These are phyloP conservation scores for Hura crepitans DNA, from an alignment of 441 rosid species.

Conservation along the genomic window DNA sequence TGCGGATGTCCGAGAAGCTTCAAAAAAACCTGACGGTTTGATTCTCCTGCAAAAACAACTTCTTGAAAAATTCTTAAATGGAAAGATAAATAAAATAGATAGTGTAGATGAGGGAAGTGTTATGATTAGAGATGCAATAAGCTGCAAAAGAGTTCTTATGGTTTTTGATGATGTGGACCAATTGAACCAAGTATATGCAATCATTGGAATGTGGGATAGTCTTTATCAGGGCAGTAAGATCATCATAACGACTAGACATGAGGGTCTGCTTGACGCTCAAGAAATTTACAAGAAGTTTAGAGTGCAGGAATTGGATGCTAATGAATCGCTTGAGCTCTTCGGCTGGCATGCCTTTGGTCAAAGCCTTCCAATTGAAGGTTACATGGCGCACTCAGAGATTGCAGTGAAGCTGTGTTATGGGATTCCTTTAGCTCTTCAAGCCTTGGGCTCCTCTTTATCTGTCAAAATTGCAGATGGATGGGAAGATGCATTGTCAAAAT, in stretches of 20 bases:
- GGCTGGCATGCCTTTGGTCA: slow-evolving; percentile 24
- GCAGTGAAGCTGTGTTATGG: slow-evolving; percentile 18
- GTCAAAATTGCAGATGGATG: slow-evolving; percentile 24
- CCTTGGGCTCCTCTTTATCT: slow-evolving; percentile 24
- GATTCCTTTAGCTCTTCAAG: slow-evolving; percentile 29
- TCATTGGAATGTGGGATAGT: slow-evolving; percentile 18
- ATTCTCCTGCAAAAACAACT: slow-evolving; percentile 26
- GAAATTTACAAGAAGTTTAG: slow-evolving; percentile 16
- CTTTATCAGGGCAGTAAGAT: slow-evolving; percentile 23
- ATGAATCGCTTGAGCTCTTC: slow-evolving; percentile 26
- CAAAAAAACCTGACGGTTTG: slow-evolving; percentile 15
- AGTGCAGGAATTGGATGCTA: slow-evolving; percentile 25
- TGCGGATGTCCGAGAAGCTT: slow-evolving; percentile 22
- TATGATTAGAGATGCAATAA: slow-evolving; percentile 6
- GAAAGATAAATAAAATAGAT: slow-evolving; percentile 2
- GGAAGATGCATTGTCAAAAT: slow-evolving; percentile 31
- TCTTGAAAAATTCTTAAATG: slow-evolving; percentile 11
- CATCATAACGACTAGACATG: slow-evolving; percentile 25
- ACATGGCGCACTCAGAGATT: slow-evolving; percentile 1
- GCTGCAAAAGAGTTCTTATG: slow-evolving; percentile 23
- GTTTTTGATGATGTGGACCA: slow-evolving; percentile 32
- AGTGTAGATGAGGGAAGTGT: slow-evolving; percentile 18
- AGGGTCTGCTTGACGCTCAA: slow-evolving; percentile 6
- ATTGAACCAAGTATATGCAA: slow-evolving; percentile 12
- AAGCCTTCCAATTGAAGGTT: slow-evolving; percentile 15